Conservation (phyloP, 1,139 yeast species). For the Arxiozyma bovina region DNA sequence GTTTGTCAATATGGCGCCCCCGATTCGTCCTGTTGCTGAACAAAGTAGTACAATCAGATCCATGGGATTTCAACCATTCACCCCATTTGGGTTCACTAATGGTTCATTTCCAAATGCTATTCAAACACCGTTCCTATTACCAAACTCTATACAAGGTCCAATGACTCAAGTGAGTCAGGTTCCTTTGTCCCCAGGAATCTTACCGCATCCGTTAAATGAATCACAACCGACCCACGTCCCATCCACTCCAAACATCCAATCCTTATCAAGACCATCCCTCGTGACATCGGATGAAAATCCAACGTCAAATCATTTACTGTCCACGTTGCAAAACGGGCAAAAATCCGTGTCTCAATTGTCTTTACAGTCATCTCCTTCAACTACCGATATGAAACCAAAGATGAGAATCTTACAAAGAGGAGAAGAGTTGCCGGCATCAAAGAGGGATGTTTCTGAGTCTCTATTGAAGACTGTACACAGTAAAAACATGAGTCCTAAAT, state of each 20-base stretch:
- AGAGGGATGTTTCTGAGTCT: constrained; percentile 3
- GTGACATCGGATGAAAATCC: constrained; percentile 27
- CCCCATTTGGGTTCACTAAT: constrained; percentile 31
- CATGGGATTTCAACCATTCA: constrained; percentile 25
- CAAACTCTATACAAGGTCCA: background rate
- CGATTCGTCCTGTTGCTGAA: constrained; percentile 22
- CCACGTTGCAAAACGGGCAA: constrained; percentile 7
- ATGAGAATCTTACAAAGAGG: constrained; percentile 30
- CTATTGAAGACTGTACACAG: constrained; percentile 5
- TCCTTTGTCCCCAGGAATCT: background rate
- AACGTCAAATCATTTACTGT: constrained; percentile 33
- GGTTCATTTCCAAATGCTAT: background rate
- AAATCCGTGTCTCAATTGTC: background rate
- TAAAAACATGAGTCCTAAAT: background rate
- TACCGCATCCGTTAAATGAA: constrained; percentile 3
- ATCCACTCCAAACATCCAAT: constrained; percentile 38
- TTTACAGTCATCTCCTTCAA: background rate
- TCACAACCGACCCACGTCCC: constrained; percentile 4
- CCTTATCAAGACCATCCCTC: constrained; percentile 38
- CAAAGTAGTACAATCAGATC: constrained; percentile 13
- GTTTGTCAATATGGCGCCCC: constrained; percentile 9
- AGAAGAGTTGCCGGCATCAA: constrained; percentile 12
- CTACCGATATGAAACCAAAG: constrained; percentile 15
- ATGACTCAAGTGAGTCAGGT: background rate
- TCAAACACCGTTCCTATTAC: constrained; percentile 5